Percentiles rank a stretch among this genome's conserved stretches.
Conservation (phyloP, 306 rosid species). For the Alnus glutinosa region DNA sequence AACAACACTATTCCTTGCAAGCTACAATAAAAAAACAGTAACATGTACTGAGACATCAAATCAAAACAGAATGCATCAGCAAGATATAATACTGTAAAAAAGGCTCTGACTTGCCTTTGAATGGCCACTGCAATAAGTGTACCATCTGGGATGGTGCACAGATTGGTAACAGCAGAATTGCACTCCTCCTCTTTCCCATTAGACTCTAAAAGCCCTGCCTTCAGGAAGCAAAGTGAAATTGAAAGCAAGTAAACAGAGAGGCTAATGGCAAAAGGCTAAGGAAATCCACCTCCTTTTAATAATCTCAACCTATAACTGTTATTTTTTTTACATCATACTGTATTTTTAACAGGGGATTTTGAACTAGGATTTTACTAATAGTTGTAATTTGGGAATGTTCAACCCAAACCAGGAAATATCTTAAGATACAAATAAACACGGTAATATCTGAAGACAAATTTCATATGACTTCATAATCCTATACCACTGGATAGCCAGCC, state of each 20-base stretch:
- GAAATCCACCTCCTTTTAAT: neutral
- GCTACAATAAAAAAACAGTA: conserved; percentile 43
- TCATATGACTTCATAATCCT: neutral
- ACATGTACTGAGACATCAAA: conserved; percentile 20
- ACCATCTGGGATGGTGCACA: conserved; percentile 63
- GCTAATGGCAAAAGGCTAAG: conserved; percentile 4
- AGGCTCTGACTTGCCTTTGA: conserved; percentile 61
- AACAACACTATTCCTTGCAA: conserved; percentile 77
- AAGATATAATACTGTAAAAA: conserved; percentile 14
- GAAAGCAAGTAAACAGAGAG: conserved; percentile 34
- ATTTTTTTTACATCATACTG: neutral
- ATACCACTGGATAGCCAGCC: too few relatives aligned
- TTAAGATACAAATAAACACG: neutral
- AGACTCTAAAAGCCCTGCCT: conserved; percentile 84
- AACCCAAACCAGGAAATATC: too few relatives aligned
- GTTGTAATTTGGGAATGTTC: too few relatives aligned
- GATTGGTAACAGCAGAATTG: conserved; percentile 59
- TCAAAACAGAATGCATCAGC: conserved; percentile 13
- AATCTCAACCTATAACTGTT: neutral
- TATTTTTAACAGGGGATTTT: neutral
- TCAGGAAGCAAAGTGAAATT: conserved; percentile 36
- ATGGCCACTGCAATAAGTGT: conserved; percentile 77
- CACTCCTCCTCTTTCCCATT: conserved; percentile 54
- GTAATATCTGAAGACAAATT: neutral
- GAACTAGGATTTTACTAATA: neutral